Evolutionary conservation across 2,329 filamentous ascomycete genomes (phyloP).

Genomic region (Colletotrichum sp.): DNA sequence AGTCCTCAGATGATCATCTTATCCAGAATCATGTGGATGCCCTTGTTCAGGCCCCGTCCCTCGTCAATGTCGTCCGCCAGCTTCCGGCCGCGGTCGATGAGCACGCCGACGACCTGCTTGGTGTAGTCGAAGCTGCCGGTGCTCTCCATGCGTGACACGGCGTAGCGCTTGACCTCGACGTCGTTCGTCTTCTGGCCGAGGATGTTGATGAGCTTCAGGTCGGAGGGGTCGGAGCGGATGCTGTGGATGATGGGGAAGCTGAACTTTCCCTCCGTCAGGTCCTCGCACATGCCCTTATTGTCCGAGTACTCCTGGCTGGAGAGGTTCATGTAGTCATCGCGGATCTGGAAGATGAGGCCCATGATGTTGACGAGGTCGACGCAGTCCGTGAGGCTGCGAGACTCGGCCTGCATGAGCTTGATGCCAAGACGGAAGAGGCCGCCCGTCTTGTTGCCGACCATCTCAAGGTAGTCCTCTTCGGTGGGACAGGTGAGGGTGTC

Average conservation of each 20-base stretch:
- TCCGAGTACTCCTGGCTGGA: conserved; percentile 74
- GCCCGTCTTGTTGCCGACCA: conserved; percentile 91
- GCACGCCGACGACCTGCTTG: conserved; percentile 65
- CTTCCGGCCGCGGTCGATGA: conserved; percentile 67
- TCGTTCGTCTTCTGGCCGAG: conserved; percentile 88
- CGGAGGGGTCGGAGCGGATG: conserved; percentile 76
- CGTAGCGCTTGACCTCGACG: conserved; percentile 88
- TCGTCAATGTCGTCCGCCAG: conserved; percentile 70
- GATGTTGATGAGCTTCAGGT: conserved; percentile 87
- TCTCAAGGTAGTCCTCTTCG: conserved; percentile 91
- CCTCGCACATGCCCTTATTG: conserved; percentile 94
- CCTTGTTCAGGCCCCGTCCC: conserved; percentile 58
- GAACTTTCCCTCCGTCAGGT: conserved; percentile 96
- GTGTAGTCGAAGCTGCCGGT: conserved; percentile 92
- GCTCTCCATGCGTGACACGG: conserved; percentile 87
- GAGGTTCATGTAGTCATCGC: conserved; percentile 94
- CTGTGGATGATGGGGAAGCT: conserved; percentile 95
- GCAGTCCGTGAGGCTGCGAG: conserved; percentile 64
- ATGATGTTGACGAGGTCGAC: conserved; percentile 85
- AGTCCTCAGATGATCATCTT: conserved; percentile 55
- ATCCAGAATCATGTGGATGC: conserved; percentile 71
- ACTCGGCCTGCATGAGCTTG: conserved; percentile 86
- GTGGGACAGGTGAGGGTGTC: conserved; percentile 83
- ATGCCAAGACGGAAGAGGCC: conserved; percentile 85
- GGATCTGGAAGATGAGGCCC: conserved; percentile 87